Evolutionary conservation across 23 red algal genomes (phyloP).

Genomic region (Pyropia haitanensis): DNA sequence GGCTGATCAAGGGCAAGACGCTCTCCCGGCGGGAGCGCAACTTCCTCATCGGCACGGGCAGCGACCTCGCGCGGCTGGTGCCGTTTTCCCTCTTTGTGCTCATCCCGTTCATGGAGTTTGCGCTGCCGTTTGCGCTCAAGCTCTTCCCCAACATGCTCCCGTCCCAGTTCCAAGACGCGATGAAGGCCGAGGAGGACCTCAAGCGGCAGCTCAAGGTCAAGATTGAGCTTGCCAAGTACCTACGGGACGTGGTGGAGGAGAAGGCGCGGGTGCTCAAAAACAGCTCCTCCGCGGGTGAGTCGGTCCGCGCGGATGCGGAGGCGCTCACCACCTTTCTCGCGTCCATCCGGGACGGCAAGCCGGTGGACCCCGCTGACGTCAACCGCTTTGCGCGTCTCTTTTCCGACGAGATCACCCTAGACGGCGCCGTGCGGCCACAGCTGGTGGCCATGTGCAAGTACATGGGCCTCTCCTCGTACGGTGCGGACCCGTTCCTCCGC

Average conservation of each 20-base stretch:
- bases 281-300: slow-evolving; percentile 32
- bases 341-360: slow-evolving; percentile 62
- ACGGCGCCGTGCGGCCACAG: slow-evolving; percentile 74
- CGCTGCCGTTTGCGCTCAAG: slow-evolving; percentile 81
- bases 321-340: slow-evolving; percentile 79
- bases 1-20: slow-evolving; percentile 66
- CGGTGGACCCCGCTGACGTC: slow-evolving; percentile 58
- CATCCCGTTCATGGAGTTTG: slow-evolving; percentile 95
- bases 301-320: slow-evolving; percentile 38
- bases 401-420: slow-evolving; percentile 84
- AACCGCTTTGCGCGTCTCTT: slow-evolving; percentile 86
- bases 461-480: slow-evolving; percentile 88
- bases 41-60: slow-evolving; percentile 81
- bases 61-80: slow-evolving; percentile 82
- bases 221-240: slow-evolving; percentile 91
- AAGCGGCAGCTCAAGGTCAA: slow-evolving; percentile 79
- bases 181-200: slow-evolving; percentile 90
- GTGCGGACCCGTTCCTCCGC: slow-evolving; percentile 74
- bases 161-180: slow-evolving; percentile 95
- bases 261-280: slow-evolving; percentile 64
- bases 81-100: slow-evolving; percentile 96
- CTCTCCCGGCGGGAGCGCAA: slow-evolving; percentile 87
- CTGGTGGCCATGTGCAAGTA: slow-evolving; percentile 98
- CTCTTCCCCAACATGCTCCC: slow-evolving; percentile 99
- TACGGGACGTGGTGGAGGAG: slow-evolving; percentile 90